Evolutionary conservation across 768 basidiomycete species (phyloP).

Genomic region (Cubamyces sp.): DNA sequence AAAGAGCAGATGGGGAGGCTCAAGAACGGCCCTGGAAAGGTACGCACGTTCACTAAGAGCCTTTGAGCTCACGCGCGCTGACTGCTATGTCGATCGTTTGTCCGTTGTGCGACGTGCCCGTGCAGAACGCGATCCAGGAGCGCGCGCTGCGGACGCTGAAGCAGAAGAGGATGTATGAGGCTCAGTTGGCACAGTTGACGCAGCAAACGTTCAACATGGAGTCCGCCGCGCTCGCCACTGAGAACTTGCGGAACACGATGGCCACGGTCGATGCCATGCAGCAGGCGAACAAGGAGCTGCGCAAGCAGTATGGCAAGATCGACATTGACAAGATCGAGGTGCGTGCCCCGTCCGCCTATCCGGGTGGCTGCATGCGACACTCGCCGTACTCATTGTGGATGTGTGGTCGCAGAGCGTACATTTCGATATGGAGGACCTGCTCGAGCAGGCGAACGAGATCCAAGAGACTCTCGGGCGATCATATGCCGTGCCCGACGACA

Average conservation of each 20-base stretch:
- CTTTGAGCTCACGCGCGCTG: background rate
- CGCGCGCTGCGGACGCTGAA: constrained; percentile 92
- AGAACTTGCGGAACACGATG: constrained; percentile 98
- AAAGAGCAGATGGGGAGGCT: constrained; percentile 97
- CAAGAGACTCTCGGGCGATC: constrained; percentile 93
- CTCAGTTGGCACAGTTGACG: constrained; percentile 84
- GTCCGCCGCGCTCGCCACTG: constrained; percentile 92
- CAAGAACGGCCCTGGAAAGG: constrained; percentile 94
- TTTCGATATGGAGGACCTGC: constrained; percentile 96
- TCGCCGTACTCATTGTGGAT: background rate
- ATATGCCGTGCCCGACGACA: constrained; percentile 95
- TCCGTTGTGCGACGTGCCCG: background rate
- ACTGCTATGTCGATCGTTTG: background rate
- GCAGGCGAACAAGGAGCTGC: constrained; percentile 92
- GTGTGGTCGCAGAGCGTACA: constrained; percentile 73
- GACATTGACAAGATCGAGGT: constrained; percentile 99
- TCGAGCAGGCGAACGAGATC: constrained; percentile 98
- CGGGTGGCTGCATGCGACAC: background rate
- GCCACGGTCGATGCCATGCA: constrained; percentile 98
- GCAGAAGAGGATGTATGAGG: constrained; percentile 96
- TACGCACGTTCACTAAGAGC: constrained; percentile 36
- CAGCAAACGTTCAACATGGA: constrained; percentile 99
- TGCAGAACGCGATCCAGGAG: constrained; percentile 87
- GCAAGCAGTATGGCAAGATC: constrained; percentile 96
- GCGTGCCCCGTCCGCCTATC: constrained; percentile 27